These are phyloP conservation scores for Blastobotrys elegans DNA, from an alignment of 1,139 yeast species.

Conservation along the genomic window DNA sequence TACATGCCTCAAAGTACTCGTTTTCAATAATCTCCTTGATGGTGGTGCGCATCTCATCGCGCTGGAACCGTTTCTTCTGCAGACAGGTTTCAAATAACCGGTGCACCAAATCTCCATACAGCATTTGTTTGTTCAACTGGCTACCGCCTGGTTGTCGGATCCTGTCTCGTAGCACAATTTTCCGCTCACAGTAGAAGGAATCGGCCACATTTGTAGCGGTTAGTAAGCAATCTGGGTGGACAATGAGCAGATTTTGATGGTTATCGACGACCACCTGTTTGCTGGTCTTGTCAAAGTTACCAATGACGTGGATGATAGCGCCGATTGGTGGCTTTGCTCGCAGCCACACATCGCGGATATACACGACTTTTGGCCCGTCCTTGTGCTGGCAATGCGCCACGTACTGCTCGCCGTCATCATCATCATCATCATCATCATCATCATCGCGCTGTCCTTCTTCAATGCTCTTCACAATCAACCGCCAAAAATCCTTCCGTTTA, in stretches of 20 bases:
- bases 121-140: conserved; percentile 46
- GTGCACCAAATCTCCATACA: conserved; percentile 79
- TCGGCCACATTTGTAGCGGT: conserved; percentile 82
- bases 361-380: conserved; percentile 10
- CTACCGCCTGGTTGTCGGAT: conserved; percentile 43
- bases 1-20: conserved; percentile 46
- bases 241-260: conserved; percentile 55
- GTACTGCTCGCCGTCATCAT: background rate
- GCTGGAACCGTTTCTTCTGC: conserved; percentile 39
- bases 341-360: conserved; percentile 28
- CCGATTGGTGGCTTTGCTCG: conserved; percentile 22
- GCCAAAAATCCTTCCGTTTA: conserved; percentile 3
- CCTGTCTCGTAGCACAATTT: conserved; percentile 56
- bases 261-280: conserved; percentile 43
- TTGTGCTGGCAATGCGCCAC: background rate
- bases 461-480: conserved; percentile 7
- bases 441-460: background rate
- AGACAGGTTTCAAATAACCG: conserved; percentile 69
- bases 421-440: background rate
- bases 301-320: conserved; percentile 38
- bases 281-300: conserved; percentile 19
- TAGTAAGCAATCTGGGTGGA: conserved; percentile 78
- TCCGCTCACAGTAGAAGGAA: conserved; percentile 66
- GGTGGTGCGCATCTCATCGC: conserved; percentile 42
- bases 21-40: conserved; percentile 44